Evolutionary conservation across 129 eudicot species (phyloP), one percentile per base, ranked within the genome.

Genomic region (Tagetes patula): DNA sequence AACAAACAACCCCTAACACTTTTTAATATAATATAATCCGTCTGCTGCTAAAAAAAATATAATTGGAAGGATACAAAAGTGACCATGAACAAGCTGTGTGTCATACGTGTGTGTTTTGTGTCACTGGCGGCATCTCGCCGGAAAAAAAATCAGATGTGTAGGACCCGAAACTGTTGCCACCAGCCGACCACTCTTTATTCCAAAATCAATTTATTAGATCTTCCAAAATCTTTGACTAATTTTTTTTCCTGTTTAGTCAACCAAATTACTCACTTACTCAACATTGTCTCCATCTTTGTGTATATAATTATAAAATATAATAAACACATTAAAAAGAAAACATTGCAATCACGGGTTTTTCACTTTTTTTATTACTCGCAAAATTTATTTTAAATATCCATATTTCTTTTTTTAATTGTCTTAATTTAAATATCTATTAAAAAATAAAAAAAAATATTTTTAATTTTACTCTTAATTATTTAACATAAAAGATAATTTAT

Each of bases 151-250:
- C 60, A 37, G 61, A 11, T 43, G 60, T 36, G 69, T 73, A 73
- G 77, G 69, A 73, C 77, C 74, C 40, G 34, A 49, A 49, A 27
- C 14, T 13, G 0, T 7, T 63, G 50, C 39, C 79, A 50, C 72
- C 79, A 36, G 50, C 72, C 64, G 54, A 64, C 78, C 32, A 10
- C 54, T 27, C 32, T 52, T 52, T 49, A 75, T 37, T 9, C 13
- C 14, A 39, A 65, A 45, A 61, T 46, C 40, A 48, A 36, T 13
- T 50, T 11, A 50, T 32, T 39, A 52, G 65, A 75, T 75, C 79
- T 75, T 65, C 33, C 72, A 49, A 65, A 27, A 75, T 75, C 79
- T 75, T 75, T 75, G 79, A 75, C 72, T 40, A 4, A 5, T 6
- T 30, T 20, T 20, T 20, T 11, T 10, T 20, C 3, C 48, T 43